These are phyloP conservation scores for Piloderma croceum DNA, from an alignment of 768 basidiomycete genomes.

Conservation along the genomic window DNA sequence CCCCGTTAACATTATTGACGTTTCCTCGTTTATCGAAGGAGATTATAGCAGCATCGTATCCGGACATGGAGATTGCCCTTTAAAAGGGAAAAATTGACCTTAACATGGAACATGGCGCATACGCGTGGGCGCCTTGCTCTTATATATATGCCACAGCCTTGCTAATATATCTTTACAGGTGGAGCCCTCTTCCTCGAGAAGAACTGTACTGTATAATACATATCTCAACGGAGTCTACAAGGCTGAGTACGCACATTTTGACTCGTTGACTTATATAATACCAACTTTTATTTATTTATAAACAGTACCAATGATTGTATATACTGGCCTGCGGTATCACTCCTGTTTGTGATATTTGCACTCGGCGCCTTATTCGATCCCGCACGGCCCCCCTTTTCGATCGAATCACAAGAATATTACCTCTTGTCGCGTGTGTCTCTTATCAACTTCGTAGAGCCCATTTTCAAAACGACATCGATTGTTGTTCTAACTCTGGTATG, in stretches of 20 bases:
- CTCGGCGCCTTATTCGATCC: constrained; percentile 61
- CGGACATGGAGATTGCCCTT: constrained; percentile 26
- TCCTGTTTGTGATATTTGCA: constrained; percentile 63
- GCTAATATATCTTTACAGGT: too few species aligned
- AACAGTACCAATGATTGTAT: too few species aligned
- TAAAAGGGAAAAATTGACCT: constrained; percentile 40
- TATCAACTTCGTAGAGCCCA: too few species aligned
- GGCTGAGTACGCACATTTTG: too few species aligned
- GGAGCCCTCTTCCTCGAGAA: constrained; percentile 46
- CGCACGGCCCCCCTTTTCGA: constrained; percentile 38
- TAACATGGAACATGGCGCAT: constrained; percentile 59
- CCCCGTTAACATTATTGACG: constrained; percentile 5
- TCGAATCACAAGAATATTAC: constrained; percentile 59
- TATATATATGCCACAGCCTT: too few species aligned
- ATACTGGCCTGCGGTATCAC: constrained; percentile 54
- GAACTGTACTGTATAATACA: constrained; percentile 57
- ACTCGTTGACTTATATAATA: too few species aligned
- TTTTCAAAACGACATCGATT: too few species aligned
- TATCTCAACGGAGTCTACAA: constrained; percentile 51
- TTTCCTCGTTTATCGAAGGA: constrained; percentile 36
- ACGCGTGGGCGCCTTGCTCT: too few species aligned
- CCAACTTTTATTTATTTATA: too few species aligned
- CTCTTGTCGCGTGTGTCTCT: constrained; percentile 51
- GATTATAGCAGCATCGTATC: constrained; percentile 32
- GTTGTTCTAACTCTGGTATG: constrained; percentile 38